These are phyloP conservation scores for Fusarium sp. DNA, from an alignment of 2,329 filamentous ascomycete genomes.

Conservation along the genomic window DNA sequence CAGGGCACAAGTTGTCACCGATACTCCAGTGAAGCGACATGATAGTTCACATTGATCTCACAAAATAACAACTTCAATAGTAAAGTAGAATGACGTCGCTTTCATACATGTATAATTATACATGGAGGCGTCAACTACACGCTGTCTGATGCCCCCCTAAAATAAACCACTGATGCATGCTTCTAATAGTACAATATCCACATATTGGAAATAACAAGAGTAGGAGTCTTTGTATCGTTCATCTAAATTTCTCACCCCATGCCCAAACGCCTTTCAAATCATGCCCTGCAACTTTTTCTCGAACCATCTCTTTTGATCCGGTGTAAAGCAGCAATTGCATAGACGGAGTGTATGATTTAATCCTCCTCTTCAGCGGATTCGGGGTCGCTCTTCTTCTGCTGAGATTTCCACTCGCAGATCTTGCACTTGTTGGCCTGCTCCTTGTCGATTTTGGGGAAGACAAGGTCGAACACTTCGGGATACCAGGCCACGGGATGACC, in stretches of 20 bases:
- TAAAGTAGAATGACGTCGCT: constrained; percentile 34
- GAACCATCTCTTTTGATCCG: background rate
- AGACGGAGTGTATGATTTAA: constrained; percentile 35
- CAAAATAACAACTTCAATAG: background rate
- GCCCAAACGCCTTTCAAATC: constrained; percentile 46
- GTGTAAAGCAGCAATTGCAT: constrained; percentile 3
- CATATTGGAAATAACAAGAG: constrained; percentile 45
- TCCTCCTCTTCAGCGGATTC: constrained; percentile 53
- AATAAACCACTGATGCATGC: constrained; percentile 42
- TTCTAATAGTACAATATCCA: constrained; percentile 48
- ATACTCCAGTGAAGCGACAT: background rate
- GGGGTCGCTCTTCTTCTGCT: constrained; percentile 54
- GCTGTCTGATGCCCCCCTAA: constrained; percentile 23
- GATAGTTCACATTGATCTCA: background rate
- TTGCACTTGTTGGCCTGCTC: constrained; percentile 81
- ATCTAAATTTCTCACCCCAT: constrained; percentile 46
- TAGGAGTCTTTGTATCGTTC: constrained; percentile 49
- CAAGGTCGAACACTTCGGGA: constrained; percentile 88
- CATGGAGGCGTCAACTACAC: constrained; percentile 38
- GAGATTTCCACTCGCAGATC: constrained; percentile 64
- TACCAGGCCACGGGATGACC: constrained; percentile 95
- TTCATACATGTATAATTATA: constrained; percentile 46
- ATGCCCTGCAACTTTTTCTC: constrained; percentile 26
- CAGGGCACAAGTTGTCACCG: background rate
- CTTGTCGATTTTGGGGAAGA: constrained; percentile 85